A percentile compares a stretch with the other conserved stretches of the same genome.
phyloP scores from a whole-genome alignment of 2,329 filamentous ascomycete species.

The Apiospora koreana region DNA sequence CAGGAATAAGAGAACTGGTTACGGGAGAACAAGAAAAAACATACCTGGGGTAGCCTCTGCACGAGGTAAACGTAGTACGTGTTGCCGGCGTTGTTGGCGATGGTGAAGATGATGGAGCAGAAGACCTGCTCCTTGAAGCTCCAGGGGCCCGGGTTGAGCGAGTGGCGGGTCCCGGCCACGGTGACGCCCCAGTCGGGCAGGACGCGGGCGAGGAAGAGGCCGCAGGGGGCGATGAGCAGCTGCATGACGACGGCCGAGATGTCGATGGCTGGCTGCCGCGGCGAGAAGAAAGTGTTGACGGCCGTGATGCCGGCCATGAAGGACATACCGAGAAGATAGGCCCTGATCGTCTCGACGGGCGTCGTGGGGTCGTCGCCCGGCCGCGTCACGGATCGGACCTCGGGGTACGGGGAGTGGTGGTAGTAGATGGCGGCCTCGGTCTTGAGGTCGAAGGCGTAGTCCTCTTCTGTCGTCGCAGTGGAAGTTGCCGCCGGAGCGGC shows the following conservation, averaged over 20 bases:
- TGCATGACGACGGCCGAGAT: conserved; percentile 58
- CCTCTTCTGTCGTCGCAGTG: conserved; percentile 17
- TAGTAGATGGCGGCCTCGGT: conserved; percentile 48
- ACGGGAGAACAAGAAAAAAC: too few species aligned
- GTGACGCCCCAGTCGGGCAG: conserved; percentile 54
- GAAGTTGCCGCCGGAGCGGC: not conserved
- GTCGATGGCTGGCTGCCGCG: conserved; percentile 55
- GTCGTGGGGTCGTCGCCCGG: conserved; percentile 39
- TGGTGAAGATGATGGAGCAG: conserved; percentile 57
- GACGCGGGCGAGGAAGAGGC: conserved; percentile 50
- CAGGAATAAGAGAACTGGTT: too few species aligned
- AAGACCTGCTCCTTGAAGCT: conserved; percentile 62
- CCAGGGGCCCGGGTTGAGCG: conserved; percentile 40
- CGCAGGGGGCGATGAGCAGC: conserved; percentile 56
- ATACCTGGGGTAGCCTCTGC: not conserved
- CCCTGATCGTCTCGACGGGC: conserved; percentile 49
- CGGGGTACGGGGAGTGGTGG: conserved; percentile 57
- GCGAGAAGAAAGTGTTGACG: conserved; percentile 59
- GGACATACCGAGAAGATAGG: conserved; percentile 54
- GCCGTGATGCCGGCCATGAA: conserved; percentile 52
- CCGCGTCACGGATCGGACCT: conserved; percentile 47
- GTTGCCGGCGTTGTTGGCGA: conserved; percentile 49
- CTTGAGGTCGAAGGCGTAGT: conserved; percentile 29
- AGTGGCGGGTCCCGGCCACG: conserved; percentile 38
- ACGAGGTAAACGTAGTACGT: not conserved